phyloP scores from a whole-genome alignment of 495 filamentous ascomycete species.

The Lichenothelia convexa region DNA sequence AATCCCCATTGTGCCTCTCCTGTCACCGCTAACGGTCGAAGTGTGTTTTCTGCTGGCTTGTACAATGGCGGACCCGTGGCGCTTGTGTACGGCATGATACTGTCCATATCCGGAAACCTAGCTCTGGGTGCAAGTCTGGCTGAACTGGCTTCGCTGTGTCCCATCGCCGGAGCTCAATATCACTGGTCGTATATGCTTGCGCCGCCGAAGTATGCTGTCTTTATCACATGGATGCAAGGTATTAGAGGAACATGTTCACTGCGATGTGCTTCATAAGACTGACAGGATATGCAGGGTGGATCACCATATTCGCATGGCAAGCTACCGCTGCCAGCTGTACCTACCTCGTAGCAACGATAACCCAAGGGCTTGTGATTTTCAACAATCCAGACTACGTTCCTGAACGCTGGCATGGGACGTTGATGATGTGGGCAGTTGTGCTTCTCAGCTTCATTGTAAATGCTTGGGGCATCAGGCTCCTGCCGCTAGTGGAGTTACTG shows the following conservation, averaged over 20 bases:
- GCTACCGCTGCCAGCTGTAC: conserved; percentile 10
- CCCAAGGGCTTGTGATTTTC: neutral
- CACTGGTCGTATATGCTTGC: conserved; percentile 7
- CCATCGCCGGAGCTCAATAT: conserved; percentile 8
- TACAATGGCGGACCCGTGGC: conserved; percentile 5
- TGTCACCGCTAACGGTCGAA: too few relatives aligned
- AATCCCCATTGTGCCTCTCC: too few relatives aligned
- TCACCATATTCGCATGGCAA: conserved; percentile 23
- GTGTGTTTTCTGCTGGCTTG: too few relatives aligned
- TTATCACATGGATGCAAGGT: conserved; percentile 5
- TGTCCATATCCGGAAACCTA: conserved; percentile 6
- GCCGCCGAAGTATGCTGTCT: neutral
- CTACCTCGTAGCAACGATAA: conserved; percentile 14
- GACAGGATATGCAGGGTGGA: conserved; percentile 17
- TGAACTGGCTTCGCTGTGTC: conserved; percentile 7
- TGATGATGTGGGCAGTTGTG: conserved; percentile 1
- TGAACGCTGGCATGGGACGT: neutral
- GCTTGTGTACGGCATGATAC: conserved; percentile 3
- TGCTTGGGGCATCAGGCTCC: conserved; percentile 1
- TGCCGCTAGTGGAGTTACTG: conserved; percentile 3
- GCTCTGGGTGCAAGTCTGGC: conserved; percentile 10
- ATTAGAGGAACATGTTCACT: neutral
- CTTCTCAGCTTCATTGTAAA: conserved; percentile 1
- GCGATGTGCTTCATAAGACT: neutral
- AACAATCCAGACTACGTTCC: neutral